A percentile compares a stretch with the other conserved stretches of the same genome.
These are phyloP conservation scores for Emiliania huxleyi DNA, from an alignment of 78 protist genomes.

Conservation along the genomic window DNA sequence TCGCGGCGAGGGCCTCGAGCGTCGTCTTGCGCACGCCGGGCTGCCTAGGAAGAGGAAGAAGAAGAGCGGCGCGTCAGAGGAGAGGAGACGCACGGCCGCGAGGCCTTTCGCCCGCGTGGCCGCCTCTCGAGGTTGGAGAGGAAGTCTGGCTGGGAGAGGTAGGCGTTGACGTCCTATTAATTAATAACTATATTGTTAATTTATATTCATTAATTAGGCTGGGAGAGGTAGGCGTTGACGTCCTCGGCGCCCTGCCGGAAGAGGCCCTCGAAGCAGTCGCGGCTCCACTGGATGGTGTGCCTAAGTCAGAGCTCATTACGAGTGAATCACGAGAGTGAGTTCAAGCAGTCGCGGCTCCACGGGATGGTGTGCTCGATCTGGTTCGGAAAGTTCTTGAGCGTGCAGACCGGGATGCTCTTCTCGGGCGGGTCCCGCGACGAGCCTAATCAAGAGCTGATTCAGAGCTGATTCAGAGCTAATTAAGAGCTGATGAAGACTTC, in stretches of 20 bases:
- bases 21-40: slow-evolving; percentile 48
- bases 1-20: slow-evolving; percentile 45
- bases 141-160: slow-evolving; percentile 62
- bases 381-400: slow-evolving; percentile 74
- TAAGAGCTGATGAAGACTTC: too few relatives aligned
- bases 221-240: slow-evolving; percentile 74
- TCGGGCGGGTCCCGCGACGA: slow-evolving; percentile 78
- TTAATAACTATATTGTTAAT: slow-evolving; percentile 68
- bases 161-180: slow-evolving; percentile 74
- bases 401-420: slow-evolving; percentile 69
- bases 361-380: slow-evolving; percentile 65
- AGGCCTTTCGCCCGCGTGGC: too few relatives aligned
- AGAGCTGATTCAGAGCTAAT: too few relatives aligned
- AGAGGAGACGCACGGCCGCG: too few relatives aligned
- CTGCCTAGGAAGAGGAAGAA: too few relatives aligned
- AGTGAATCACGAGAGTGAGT: neutral
- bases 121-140: slow-evolving; percentile 30
- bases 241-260: slow-evolving; percentile 69
- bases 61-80: too few relatives aligned
- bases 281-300: slow-evolving; percentile 72
- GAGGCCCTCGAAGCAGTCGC: slow-evolving; percentile 75
- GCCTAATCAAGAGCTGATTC: too few relatives aligned
- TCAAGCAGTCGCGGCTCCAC: slow-evolving; percentile 56
- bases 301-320: too few relatives aligned
- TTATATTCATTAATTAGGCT: slow-evolving; percentile 59